These are phyloP conservation scores for Deinandra increscens DNA, from an alignment of 129 eudicot genomes.

Conservation along the genomic window DNA sequence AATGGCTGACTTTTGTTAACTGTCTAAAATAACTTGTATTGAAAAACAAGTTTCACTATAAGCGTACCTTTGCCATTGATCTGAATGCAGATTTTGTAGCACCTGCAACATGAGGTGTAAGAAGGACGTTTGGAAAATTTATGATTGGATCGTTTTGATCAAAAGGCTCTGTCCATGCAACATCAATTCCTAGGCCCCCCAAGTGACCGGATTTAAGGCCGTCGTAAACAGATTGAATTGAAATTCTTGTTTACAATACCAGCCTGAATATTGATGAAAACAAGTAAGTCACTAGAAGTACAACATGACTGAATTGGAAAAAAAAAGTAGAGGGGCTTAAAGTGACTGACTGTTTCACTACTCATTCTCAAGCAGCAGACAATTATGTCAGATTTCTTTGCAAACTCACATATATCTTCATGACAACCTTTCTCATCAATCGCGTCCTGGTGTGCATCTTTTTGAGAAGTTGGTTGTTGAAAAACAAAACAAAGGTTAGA, in stretches of 20 bases:
- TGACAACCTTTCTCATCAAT: conserved; percentile 86
- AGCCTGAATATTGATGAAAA: conserved; percentile 49
- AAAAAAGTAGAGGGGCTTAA: not conserved
- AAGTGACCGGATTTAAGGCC: conserved; percentile 70
- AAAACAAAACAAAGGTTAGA: not conserved
- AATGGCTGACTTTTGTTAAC: not conserved
- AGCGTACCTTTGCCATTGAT: conserved; percentile 82
- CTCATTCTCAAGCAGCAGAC: conserved; percentile 88
- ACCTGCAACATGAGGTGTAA: conserved; percentile 96
- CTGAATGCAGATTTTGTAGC: conserved; percentile 70
- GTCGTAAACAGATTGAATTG: conserved; percentile 52
- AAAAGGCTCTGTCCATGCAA: conserved; percentile 95
- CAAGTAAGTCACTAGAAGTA: conserved; percentile 7
- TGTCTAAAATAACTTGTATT: not conserved
- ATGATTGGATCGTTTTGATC: conserved; percentile 77
- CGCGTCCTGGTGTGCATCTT: conserved; percentile 38
- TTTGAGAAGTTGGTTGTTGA: conserved; percentile 34
- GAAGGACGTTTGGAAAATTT: conserved; percentile 68
- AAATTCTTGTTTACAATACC: conserved; percentile 62
- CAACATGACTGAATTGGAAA: not conserved
- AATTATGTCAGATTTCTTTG: conserved; percentile 73
- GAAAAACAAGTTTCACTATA: not conserved
- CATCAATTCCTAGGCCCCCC: conserved; percentile 94
- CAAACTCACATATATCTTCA: conserved; percentile 58
- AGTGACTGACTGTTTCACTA: conserved; percentile 56